phyloP scores from a whole-genome alignment of 1,139 yeast species.

The Groenewaldozyma auringiensis region DNA sequence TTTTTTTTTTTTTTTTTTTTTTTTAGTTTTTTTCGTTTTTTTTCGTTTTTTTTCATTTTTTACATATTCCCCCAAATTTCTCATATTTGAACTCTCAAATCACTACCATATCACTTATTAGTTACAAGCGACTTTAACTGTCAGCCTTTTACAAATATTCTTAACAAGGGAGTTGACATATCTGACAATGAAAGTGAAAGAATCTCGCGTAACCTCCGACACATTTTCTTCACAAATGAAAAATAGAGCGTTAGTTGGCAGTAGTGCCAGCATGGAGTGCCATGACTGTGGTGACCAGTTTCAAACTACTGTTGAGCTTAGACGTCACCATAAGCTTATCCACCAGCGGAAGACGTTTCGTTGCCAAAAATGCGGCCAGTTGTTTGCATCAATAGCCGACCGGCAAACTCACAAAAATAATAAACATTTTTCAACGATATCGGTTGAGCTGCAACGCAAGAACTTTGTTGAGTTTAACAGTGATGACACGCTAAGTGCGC shows the following conservation, averaged over 20 bases:
- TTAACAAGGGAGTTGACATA: too few relatives aligned
- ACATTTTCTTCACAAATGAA: too few relatives aligned
- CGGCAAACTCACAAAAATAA: conserved; percentile 27
- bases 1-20: background rate
- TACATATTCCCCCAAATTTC: background rate
- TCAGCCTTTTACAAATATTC: too few relatives aligned
- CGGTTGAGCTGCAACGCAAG: conserved; percentile 15
- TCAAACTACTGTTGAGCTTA: conserved; percentile 18
- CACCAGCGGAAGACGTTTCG: conserved; percentile 22
- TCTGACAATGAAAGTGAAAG: too few relatives aligned
- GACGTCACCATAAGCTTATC: conserved; percentile 21
- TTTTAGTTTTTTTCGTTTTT: background rate
- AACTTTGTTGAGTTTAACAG: conserved; percentile 19
- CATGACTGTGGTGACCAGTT: conserved; percentile 20
- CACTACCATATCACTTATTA: too few relatives aligned
- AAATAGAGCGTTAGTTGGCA: too few relatives aligned
- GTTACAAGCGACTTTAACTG: too few relatives aligned
- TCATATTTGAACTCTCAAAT: too few relatives aligned
- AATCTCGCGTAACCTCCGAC: too few relatives aligned
- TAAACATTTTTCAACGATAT: conserved; percentile 22
- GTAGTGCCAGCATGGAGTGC: too few relatives aligned
- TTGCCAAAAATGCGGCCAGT: conserved; percentile 26
- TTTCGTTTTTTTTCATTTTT: background rate
- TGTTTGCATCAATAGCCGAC: conserved; percentile 24
- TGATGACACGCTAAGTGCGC: conserved; percentile 18